Percentiles rank a stretch among this genome's conserved stretches.
Conservation (phyloP, 2,329 filamentous ascomycete genomes). For the Neofusicoccum kwambonambiense region DNA sequence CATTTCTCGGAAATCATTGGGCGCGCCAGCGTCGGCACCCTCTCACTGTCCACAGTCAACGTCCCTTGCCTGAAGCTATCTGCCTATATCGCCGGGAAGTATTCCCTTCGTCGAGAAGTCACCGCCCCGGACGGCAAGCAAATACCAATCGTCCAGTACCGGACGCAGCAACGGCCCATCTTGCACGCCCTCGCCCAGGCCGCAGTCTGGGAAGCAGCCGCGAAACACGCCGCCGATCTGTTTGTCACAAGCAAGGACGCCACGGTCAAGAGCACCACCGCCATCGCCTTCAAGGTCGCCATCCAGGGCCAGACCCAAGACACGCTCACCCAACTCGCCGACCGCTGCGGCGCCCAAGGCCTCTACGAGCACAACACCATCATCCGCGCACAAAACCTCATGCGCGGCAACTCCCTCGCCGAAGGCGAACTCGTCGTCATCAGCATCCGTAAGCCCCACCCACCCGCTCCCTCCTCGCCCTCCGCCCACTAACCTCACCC, state of each 20-base stretch:
- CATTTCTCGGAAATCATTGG: slow-evolving; percentile 26
- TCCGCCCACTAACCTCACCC: neutral
- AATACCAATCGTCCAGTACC: neutral
- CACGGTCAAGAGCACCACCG: neutral
- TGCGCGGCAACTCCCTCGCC: slow-evolving; percentile 8
- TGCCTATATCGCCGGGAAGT: neutral
- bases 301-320: neutral
- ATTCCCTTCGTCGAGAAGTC: neutral
- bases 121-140: neutral
- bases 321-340: neutral
- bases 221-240: neutral
- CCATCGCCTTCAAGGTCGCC: neutral
- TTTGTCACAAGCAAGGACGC: neutral
- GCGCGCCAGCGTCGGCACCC: slow-evolving; percentile 13
- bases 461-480: neutral
- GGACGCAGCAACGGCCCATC: neutral
- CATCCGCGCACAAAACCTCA: neutral
- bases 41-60: slow-evolving; percentile 13
- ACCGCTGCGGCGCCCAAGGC: slow-evolving; percentile 2
- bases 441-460: neutral
- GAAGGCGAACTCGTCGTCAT: slow-evolving; percentile 1
- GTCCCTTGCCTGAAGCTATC: slow-evolving; percentile 9
- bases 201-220: neutral
- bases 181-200: neutral
- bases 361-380: slow-evolving; percentile 7